These are phyloP conservation scores for Pterocarpus macrocarpus DNA, from an alignment of 306 rosid species.

Conservation along the genomic window DNA sequence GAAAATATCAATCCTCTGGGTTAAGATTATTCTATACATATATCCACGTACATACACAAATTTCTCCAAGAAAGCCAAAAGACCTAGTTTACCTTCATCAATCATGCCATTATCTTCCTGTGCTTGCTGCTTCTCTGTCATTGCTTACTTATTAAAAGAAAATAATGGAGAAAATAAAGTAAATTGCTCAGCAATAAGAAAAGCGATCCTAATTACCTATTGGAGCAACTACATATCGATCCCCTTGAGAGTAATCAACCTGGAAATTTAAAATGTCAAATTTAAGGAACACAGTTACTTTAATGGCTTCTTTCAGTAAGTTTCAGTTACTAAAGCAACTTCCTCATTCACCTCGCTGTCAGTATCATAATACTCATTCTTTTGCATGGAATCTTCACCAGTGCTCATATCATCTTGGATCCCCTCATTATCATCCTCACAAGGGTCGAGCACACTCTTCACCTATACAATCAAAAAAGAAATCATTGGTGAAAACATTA, in stretches of 20 bases:
- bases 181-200: conserved; percentile 6
- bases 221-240: conserved; percentile 76
- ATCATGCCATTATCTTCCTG: conserved; percentile 61
- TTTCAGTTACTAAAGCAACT: conserved; percentile 30
- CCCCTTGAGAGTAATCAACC: conserved; percentile 75
- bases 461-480: conserved; percentile 50
- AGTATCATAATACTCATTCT: conserved; percentile 54
- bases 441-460: conserved; percentile 66
- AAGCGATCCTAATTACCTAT: conserved; percentile 58
- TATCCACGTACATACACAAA: conserved; percentile 8
- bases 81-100: conserved; percentile 73
- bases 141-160: conserved; percentile 26
- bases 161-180: conserved; percentile 22
- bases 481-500: conserved; percentile 13
- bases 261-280: conserved; percentile 49
- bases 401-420: conserved; percentile 54
- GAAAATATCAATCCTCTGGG: conserved; percentile 17
- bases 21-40: conserved; percentile 1
- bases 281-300: conserved; percentile 20
- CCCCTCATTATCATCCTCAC: conserved; percentile 65
- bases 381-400: conserved; percentile 55
- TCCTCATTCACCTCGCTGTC: conserved; percentile 61
- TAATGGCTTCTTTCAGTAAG: conserved; percentile 15
- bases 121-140: conserved; percentile 69
- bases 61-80: conserved; percentile 18